These are phyloP conservation scores for Rhododendron kiyosumense DNA, from an alignment of 148 eudicot genomes.

Conservation along the genomic window DNA sequence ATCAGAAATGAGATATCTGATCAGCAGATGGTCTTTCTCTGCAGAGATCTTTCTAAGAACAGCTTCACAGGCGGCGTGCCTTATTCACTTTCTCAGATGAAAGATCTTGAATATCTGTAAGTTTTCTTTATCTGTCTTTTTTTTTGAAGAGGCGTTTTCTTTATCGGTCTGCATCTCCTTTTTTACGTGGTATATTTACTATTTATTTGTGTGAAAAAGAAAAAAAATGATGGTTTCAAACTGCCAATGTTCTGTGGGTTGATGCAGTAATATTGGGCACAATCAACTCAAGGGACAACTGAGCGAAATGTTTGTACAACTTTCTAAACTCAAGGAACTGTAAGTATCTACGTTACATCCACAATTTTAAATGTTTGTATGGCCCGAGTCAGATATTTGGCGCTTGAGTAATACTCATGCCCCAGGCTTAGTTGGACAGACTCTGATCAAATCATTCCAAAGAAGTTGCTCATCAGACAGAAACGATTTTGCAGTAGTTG, in stretches of 20 bases:
- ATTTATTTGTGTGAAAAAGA: neutral
- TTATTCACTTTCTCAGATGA: constrained; percentile 58
- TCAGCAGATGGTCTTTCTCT: constrained; percentile 4
- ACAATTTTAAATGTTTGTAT: neutral
- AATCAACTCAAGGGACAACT: constrained; percentile 58
- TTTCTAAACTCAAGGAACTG: constrained; percentile 46
- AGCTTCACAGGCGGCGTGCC: constrained; percentile 48
- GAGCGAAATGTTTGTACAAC: constrained; percentile 52
- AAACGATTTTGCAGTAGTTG: neutral
- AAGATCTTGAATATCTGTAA: constrained; percentile 47
- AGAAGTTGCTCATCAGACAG: neutral
- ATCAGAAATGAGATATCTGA: neutral
- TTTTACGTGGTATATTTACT: neutral
- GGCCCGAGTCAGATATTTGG: neutral
- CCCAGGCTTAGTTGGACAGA: neutral
- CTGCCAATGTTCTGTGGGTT: constrained; percentile 4
- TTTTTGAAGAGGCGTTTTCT: neutral
- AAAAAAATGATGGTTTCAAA: neutral
- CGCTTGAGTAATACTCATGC: neutral
- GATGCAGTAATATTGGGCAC: constrained; percentile 48
- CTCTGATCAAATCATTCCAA: neutral
- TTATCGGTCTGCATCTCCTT: neutral
- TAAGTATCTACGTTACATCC: constrained; percentile 25
- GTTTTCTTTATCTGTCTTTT: constrained; percentile 11
- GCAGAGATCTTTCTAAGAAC: constrained; percentile 60